phyloP scores from a whole-genome alignment of 768 basidiomycete genomes.

The Multifurca ochricompacta region DNA sequence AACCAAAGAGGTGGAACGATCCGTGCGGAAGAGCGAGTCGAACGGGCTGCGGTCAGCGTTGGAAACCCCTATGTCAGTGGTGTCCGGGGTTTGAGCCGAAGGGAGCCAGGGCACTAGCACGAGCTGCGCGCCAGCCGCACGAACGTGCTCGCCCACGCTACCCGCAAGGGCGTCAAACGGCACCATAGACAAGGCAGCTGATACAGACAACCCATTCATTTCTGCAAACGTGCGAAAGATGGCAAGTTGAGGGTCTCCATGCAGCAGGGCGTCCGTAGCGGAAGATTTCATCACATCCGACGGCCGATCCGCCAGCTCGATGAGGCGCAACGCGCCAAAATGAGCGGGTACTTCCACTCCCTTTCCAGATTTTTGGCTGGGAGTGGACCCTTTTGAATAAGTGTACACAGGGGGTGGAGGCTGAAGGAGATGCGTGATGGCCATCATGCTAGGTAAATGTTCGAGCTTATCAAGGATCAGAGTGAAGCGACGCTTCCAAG shows the following conservation, averaged over 20 bases:
- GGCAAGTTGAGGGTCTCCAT: constrained; percentile 62
- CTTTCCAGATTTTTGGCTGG: neutral
- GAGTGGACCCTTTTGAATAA: constrained; percentile 2
- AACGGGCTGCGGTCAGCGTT: constrained; percentile 51
- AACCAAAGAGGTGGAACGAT: constrained; percentile 41
- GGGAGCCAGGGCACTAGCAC: constrained; percentile 79
- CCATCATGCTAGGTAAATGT: constrained; percentile 85
- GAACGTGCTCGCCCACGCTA: constrained; percentile 63
- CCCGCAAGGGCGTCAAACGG: constrained; percentile 65
- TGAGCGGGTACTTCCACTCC: neutral
- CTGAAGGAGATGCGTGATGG: constrained; percentile 76
- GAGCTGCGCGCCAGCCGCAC: constrained; percentile 53
- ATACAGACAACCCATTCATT: constrained; percentile 58
- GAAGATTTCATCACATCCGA: constrained; percentile 61
- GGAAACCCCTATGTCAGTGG: constrained; percentile 9
- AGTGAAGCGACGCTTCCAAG: constrained; percentile 57
- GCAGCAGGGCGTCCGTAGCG: constrained; percentile 55
- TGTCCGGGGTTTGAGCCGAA: constrained; percentile 22
- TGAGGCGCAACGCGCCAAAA: constrained; percentile 61
- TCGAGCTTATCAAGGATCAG: constrained; percentile 88
- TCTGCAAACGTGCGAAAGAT: constrained; percentile 74
- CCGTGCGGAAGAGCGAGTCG: constrained; percentile 50
- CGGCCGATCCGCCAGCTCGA: constrained; percentile 69
- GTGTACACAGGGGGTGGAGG: constrained; percentile 23
- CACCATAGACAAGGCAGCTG: constrained; percentile 64